These are phyloP conservation scores for sunflower (Helianthus annuus) DNA, from an alignment of 129 eudicot genomes.

Conservation along the genomic window HanXRQr2.0-SUNRISE NC_035448.2:8622377-8622876, in stretches of 20 bases:
- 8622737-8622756: no score
- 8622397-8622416: conserved; percentile 51
- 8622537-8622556: conserved; percentile 13
- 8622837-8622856: no score
- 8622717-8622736: no score
- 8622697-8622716: no score
- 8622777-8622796: no score
- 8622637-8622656: conserved; percentile 62
- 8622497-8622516: conserved; percentile 53
- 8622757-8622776: no score
- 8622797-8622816: no score
- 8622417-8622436: conserved; percentile 40
- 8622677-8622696: no score
- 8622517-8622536: conserved; percentile 43
- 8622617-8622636: conserved; percentile 54
- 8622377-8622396: conserved; percentile 50
- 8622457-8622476: conserved; percentile 58
- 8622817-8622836: no score
- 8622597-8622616: conserved; percentile 57
- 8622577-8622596: conserved; percentile 46
- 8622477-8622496: conserved; percentile 59
- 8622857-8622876: no score
- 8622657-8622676: conserved; percentile 44
- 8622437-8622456: conserved; percentile 34
- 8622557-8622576: conserved; percentile 41